These are phyloP conservation scores for Scolecobasidium constrictum DNA, from an alignment of 2,329 filamentous ascomycete species.

Conservation along the genomic window DNA sequence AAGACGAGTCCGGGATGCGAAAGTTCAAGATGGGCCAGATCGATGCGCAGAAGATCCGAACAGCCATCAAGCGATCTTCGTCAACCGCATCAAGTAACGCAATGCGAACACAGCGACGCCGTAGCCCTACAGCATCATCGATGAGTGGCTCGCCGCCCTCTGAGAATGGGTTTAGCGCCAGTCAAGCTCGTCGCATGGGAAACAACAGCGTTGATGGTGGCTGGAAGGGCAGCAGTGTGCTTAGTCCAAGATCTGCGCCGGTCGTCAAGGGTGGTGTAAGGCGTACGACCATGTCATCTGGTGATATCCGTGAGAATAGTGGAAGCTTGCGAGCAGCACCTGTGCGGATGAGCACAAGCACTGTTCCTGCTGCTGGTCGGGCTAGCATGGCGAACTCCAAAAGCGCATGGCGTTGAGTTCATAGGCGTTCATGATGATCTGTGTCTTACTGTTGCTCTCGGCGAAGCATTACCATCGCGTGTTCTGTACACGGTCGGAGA, in stretches of 20 bases:
- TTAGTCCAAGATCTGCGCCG: slow-evolving; percentile 50
- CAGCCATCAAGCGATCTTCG: slow-evolving; percentile 44
- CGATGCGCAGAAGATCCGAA: slow-evolving; percentile 43
- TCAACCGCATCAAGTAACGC: slow-evolving; percentile 20
- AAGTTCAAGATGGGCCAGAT: slow-evolving; percentile 27
- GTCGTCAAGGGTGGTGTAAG: slow-evolving; percentile 41
- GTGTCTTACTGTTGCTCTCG: too few relatives aligned
- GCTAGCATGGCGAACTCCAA: slow-evolving; percentile 8
- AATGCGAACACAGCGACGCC: slow-evolving; percentile 38
- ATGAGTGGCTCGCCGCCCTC: slow-evolving; percentile 41
- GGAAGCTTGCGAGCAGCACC: slow-evolving; percentile 14
- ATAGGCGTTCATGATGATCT: too few relatives aligned
- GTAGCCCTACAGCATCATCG: slow-evolving; percentile 38
- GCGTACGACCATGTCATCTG: slow-evolving; percentile 23
- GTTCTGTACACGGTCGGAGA: too few relatives aligned
- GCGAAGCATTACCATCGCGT: too few relatives aligned
- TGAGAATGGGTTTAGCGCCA: slow-evolving; percentile 51
- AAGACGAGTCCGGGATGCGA: slow-evolving; percentile 39
- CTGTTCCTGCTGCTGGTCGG: slow-evolving; percentile 10
- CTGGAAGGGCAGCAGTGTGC: slow-evolving; percentile 43
- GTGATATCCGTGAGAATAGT: slow-evolving; percentile 14
- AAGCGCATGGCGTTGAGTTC: slow-evolving; percentile 11
- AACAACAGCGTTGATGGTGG: slow-evolving; percentile 43
- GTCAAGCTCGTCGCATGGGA: slow-evolving; percentile 56
- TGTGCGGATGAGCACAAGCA: slow-evolving; percentile 20